Evolutionary conservation across 331 rosid genomes (phyloP).

Genomic region (Spiraea crenata): DNA sequence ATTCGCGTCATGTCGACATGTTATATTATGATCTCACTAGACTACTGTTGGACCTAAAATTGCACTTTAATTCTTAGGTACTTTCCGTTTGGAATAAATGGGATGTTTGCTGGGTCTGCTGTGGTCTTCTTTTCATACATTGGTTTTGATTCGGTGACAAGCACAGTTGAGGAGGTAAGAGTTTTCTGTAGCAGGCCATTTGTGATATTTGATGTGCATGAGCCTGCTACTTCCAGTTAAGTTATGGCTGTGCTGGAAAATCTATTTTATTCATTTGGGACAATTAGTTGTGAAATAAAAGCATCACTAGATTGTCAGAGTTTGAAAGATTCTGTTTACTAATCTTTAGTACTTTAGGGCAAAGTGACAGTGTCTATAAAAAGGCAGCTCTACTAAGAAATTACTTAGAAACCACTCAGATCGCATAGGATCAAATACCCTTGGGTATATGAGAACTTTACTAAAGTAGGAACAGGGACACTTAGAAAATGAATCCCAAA

Average conservation of each 20-base stretch:
- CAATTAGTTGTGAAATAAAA: slow-evolving; percentile 5
- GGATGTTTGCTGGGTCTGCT: slow-evolving; percentile 84
- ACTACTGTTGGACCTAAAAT: background rate
- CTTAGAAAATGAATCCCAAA: background rate
- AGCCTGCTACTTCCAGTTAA: background rate
- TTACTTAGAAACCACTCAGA: background rate
- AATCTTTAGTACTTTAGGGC: background rate
- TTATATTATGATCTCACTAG: background rate
- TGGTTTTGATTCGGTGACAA: slow-evolving; percentile 77
- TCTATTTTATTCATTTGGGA: background rate
- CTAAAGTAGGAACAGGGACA: background rate
- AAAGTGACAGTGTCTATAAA: background rate
- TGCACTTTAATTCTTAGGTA: slow-evolving; percentile 36
- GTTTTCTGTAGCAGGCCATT: background rate
- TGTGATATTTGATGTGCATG: background rate
- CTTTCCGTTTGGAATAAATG: slow-evolving; percentile 71
- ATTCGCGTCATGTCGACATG: slow-evolving; percentile 5
- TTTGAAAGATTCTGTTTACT: background rate
- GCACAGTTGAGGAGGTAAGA: slow-evolving; percentile 82
- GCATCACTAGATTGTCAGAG: background rate
- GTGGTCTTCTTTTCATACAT: slow-evolving; percentile 77
- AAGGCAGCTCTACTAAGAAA: background rate
- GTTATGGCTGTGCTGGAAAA: slow-evolving; percentile 5
- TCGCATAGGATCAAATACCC: background rate
- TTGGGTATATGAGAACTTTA: background rate